Evolutionary conservation across 2,329 filamentous ascomycete genomes (phyloP).

Genomic region (Sporothrix pseudoabietina): DNA sequence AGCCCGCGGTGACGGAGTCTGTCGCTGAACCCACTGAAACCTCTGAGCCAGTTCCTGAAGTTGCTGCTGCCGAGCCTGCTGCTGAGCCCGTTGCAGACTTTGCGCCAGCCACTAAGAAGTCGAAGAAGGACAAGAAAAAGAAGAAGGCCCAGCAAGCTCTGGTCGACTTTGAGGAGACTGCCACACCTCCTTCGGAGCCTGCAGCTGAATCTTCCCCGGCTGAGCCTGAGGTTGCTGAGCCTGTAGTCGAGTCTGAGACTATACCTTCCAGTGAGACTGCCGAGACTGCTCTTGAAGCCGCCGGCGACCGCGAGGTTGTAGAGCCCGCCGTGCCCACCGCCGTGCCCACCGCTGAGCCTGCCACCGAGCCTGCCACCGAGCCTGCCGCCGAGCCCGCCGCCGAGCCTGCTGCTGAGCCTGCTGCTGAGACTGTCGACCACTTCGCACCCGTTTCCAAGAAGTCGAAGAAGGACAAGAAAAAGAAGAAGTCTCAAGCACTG

Average conservation of each 20-base stretch:
- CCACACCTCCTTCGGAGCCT: neutral
- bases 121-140: slow-evolving; percentile 29
- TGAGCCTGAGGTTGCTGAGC: neutral
- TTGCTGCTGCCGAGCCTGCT: neutral
- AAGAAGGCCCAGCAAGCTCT: neutral
- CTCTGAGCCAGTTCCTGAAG: too few species aligned
- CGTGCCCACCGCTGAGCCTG: neutral
- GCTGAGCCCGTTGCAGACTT: neutral
- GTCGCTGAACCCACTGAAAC: neutral
- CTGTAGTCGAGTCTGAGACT: neutral
- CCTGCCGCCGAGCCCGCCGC: neutral
- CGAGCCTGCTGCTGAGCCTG: neutral
- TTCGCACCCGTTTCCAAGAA: slow-evolving; percentile 3
- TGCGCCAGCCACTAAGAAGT: neutral
- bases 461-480: slow-evolving; percentile 19
- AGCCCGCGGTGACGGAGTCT: neutral
- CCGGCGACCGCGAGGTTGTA: neutral
- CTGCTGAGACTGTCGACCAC: neutral
- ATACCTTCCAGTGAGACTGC: neutral
- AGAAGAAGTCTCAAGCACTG: slow-evolving; percentile 19
- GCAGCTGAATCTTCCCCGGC: neutral
- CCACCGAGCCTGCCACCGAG: neutral
- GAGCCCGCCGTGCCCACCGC: neutral
- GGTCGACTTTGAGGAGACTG: neutral
- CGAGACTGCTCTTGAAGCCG: neutral